Percentiles rank a stretch among this genome's conserved stretches.
These are phyloP conservation scores for Cercophora scortea DNA, from an alignment of 495 filamentous ascomycete species.

Conservation along the genomic window DNA sequence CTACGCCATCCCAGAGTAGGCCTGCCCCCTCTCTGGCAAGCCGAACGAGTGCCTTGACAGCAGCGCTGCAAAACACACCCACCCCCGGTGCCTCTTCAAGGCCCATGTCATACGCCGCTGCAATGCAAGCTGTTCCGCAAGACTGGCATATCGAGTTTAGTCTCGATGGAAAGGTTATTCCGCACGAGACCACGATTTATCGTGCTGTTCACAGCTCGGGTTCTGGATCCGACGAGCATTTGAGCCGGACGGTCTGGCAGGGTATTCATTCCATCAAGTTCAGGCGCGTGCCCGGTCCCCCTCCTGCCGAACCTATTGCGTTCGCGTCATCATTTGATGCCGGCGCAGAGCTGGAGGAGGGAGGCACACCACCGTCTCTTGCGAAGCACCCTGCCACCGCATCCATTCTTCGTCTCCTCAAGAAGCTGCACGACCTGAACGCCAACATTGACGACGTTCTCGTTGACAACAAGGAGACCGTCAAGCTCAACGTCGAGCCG, in stretches of 20 bases:
- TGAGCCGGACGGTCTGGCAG: conserved; percentile 76
- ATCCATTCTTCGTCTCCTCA: conserved; percentile 80
- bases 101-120: conserved; percentile 72
- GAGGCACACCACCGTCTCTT: conserved; percentile 71
- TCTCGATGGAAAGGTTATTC: conserved; percentile 72
- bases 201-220: conserved; percentile 79
- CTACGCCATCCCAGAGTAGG: conserved; percentile 69
- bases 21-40: conserved; percentile 22
- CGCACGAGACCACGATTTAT: conserved; percentile 93
- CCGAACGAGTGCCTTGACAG: conserved; percentile 39
- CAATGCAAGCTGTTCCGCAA: conserved; percentile 68
- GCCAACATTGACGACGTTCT: conserved; percentile 94
- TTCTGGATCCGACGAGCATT: conserved; percentile 55
- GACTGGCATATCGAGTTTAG: conserved; percentile 99
- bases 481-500: conserved; percentile 69
- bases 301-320: conserved; percentile 67
- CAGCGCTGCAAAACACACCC: conserved; percentile 41
- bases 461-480: conserved; percentile 67
- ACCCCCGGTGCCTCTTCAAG: conserved; percentile 42
- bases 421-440: conserved; percentile 89
- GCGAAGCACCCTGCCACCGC: conserved; percentile 75
- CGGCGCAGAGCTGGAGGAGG: conserved; percentile 36
- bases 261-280: conserved; percentile 88
- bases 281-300: conserved; percentile 78
- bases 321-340: conserved; percentile 47